Evolutionary conservation across 345 rosid species (phyloP).

Genomic region (Murraya paniculata): DNA sequence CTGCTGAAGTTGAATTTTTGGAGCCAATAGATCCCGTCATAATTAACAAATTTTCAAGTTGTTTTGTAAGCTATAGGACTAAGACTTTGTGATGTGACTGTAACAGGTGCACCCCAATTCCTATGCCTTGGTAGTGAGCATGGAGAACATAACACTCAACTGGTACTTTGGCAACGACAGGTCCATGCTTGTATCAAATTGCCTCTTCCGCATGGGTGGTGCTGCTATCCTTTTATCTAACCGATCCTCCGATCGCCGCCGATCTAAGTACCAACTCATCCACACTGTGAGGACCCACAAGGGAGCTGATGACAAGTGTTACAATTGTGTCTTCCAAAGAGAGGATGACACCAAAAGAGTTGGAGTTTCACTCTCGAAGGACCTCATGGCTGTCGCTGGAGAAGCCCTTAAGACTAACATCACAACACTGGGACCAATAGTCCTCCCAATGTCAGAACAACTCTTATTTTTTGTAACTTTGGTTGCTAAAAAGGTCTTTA

Average conservation of each 20-base stretch:
- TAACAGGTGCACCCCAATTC: constrained; percentile 75
- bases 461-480: constrained; percentile 65
- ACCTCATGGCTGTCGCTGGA: constrained; percentile 93
- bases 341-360: constrained; percentile 59
- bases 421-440: constrained; percentile 86
- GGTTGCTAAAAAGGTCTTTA: constrained; percentile 63
- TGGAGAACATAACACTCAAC: constrained; percentile 81
- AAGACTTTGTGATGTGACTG: background rate
- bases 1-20: background rate
- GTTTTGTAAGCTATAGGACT: background rate
- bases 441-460: constrained; percentile 90
- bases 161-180: constrained; percentile 95
- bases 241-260: constrained; percentile 64
- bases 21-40: background rate
- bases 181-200: constrained; percentile 89
- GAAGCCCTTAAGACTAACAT: constrained; percentile 91
- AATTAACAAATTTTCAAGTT: background rate
- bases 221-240: constrained; percentile 90
- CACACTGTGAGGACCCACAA: constrained; percentile 95
- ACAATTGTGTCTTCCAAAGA: constrained; percentile 69
- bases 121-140: constrained; percentile 90
- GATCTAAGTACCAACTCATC: constrained; percentile 82
- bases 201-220: constrained; percentile 94
- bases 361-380: constrained; percentile 84
- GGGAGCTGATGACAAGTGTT: constrained; percentile 78